Percentiles rank a stretch among this genome's conserved stretches.
These are phyloP conservation scores for Apiotrichum porosum DNA, from an alignment of 1,284 basidiomycete species.

Conservation along the genomic window DNA sequence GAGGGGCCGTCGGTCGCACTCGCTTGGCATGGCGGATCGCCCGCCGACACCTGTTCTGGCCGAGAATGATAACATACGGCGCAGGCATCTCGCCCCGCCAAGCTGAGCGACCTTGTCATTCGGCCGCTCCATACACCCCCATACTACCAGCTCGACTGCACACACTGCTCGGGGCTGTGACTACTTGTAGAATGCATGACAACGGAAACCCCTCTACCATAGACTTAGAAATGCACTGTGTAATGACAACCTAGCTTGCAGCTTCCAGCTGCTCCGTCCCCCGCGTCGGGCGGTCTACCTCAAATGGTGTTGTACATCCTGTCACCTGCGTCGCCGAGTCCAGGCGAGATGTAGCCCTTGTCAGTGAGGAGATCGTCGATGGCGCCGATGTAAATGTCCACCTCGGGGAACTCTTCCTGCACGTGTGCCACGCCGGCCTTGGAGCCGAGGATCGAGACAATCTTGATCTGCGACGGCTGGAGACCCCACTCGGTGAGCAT, in stretches of 20 bases:
- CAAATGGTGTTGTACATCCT: conserved; percentile 15
- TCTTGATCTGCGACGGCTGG: conserved; percentile 61
- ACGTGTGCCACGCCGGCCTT: conserved; percentile 68
- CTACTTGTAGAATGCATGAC: too few species aligned
- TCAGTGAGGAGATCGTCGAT: conserved; percentile 67
- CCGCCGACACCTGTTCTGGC: background rate
- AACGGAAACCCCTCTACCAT: too few species aligned
- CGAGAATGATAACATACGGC: too few species aligned
- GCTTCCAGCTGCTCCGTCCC: too few species aligned
- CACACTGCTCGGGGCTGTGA: too few species aligned
- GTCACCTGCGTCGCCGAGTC: conserved; percentile 72
- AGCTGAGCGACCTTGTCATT: too few species aligned
- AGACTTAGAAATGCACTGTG: background rate
- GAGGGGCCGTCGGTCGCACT: conserved; percentile 27
- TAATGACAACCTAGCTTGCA: too few species aligned
- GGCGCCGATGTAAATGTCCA: conserved; percentile 84
- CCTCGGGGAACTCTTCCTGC: conserved; percentile 62
- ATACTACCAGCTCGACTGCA: background rate
- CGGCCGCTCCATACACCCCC: too few species aligned
- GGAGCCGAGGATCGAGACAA: conserved; percentile 77
- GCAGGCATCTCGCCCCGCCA: too few species aligned
- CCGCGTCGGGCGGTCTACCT: too few species aligned
- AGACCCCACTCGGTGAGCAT: conserved; percentile 88
- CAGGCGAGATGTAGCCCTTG: conserved; percentile 74
- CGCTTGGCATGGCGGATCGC: conserved; percentile 20